phyloP scores from a whole-genome alignment of 352 stramenopile species.

The Phytophthora brassicae region DNA sequence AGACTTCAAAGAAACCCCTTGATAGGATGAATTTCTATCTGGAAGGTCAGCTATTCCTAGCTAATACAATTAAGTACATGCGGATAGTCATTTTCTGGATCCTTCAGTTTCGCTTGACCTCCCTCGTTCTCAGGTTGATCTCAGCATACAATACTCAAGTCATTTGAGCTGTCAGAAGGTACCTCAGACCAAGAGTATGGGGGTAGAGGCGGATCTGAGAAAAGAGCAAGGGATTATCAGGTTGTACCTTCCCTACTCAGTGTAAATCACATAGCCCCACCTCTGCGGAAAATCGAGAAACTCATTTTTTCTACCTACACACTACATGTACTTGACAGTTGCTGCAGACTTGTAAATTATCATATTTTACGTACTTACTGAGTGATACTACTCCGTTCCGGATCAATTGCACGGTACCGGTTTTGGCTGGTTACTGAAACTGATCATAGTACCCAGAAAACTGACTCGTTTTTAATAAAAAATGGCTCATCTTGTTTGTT shows the following conservation, averaged over 20 bases:
- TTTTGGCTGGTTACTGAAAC: no score
- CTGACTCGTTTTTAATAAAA: no score
- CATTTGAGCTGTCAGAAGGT: background rate
- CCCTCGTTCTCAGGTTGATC: conserved; percentile 16
- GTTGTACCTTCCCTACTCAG: conserved; percentile 5
- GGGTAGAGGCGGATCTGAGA: conserved; percentile 19
- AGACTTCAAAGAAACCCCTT: background rate
- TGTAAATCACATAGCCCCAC: background rate
- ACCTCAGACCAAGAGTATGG: conserved; percentile 13
- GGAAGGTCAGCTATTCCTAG: background rate
- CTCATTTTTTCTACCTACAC: background rate
- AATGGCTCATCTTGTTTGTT: no score
- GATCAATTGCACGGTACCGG: no score
- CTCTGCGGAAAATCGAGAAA: conserved; percentile 1
- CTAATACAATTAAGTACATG: conserved; percentile 2
- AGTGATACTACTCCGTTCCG: no score
- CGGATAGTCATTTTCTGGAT: background rate
- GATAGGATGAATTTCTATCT: background rate
- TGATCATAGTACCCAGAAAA: no score
- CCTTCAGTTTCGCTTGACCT: background rate
- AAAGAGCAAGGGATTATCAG: conserved; percentile 20
- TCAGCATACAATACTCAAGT: conserved; percentile 17
- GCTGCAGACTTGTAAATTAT: background rate
- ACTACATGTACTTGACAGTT: no score
- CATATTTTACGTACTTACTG: background rate